These are phyloP conservation scores for Ganoderma lucidum DNA, from an alignment of 1,284 basidiomycete species.

Conservation along the genomic window DNA sequence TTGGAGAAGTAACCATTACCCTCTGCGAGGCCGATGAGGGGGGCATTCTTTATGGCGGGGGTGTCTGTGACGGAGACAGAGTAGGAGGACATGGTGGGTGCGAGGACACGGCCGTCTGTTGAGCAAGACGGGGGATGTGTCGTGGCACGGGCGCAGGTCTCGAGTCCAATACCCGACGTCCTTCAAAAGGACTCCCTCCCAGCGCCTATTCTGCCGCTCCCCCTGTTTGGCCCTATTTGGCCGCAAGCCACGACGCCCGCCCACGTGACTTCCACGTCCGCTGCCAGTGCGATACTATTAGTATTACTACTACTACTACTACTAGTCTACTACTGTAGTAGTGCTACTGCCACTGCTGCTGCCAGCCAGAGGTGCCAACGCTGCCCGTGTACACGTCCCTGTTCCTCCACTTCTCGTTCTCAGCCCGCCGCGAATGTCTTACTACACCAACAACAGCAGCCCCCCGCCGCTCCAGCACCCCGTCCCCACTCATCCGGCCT, in stretches of 20 bases:
- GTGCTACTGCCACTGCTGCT: too few relatives aligned
- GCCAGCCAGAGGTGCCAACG: background rate
- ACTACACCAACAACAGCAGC: slow-evolving; percentile 60
- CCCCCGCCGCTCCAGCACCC: slow-evolving; percentile 89
- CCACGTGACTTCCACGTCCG: slow-evolving; percentile 12
- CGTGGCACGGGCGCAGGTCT: slow-evolving; percentile 21
- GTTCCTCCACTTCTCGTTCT: background rate
- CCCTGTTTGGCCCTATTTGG: slow-evolving; percentile 19
- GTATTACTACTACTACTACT: too few relatives aligned
- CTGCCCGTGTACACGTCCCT: background rate
- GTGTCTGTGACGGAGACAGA: slow-evolving; percentile 64
- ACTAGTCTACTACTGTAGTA: too few relatives aligned
- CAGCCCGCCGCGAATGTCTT: slow-evolving; percentile 42
- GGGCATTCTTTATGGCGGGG: slow-evolving; percentile 84
- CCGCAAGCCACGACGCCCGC: background rate
- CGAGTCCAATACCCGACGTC: background rate
- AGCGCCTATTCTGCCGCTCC: background rate
- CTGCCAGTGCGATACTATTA: background rate
- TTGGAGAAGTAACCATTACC: slow-evolving; percentile 89
- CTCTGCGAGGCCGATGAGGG: slow-evolving; percentile 84
- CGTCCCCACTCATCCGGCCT: slow-evolving; percentile 89
- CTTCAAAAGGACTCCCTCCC: background rate
- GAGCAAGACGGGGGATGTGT: slow-evolving; percentile 16
- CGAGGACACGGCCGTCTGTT: slow-evolving; percentile 15
- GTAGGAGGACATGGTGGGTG: slow-evolving; percentile 51